A percentile compares a stretch with the other conserved stretches of the same genome.
Conservation (phyloP, 2,329 filamentous ascomycete genomes). For the Periconia sp. region DNA sequence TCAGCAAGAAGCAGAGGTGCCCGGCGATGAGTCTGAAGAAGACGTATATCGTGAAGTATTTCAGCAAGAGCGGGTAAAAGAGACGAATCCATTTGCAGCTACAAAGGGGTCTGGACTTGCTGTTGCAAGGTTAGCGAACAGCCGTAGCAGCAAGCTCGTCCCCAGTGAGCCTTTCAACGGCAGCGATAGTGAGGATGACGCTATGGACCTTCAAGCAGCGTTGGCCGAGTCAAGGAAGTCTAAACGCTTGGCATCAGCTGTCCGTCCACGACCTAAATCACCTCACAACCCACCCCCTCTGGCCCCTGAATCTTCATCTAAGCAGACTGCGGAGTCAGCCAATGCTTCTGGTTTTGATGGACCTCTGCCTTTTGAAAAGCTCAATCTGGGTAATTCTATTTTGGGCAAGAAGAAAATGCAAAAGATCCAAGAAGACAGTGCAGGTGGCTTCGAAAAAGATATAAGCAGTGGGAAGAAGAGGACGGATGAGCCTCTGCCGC, state of each 20-base stretch:
- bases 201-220: slow-evolving; percentile 76
- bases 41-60: slow-evolving; percentile 55
- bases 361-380: slow-evolving; percentile 85
- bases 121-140: slow-evolving; percentile 77
- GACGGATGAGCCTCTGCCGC: slow-evolving; percentile 68
- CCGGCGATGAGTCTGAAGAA: slow-evolving; percentile 53
- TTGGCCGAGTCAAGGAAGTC: slow-evolving; percentile 72
- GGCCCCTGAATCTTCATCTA: slow-evolving; percentile 14
- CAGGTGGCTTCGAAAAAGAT: slow-evolving; percentile 70
- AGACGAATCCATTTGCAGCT: slow-evolving; percentile 48
- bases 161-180: slow-evolving; percentile 47
- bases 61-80: slow-evolving; percentile 51
- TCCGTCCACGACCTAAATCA: slow-evolving; percentile 40
- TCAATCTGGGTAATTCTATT: slow-evolving; percentile 70
- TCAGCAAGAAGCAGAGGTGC: slow-evolving; percentile 62
- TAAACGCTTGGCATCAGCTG: slow-evolving; percentile 37
- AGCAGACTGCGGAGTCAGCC: slow-evolving; percentile 53
- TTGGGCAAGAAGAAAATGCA: slow-evolving; percentile 60
- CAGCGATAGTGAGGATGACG: slow-evolving; percentile 71
- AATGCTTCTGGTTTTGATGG: slow-evolving; percentile 72
- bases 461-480: slow-evolving; percentile 48
- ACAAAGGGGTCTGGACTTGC: slow-evolving; percentile 58
- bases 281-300: too few relatives aligned
- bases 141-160: slow-evolving; percentile 65
- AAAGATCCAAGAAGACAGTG: slow-evolving; percentile 59